These are phyloP conservation scores for Aspergillus homomorphus DNA, from an alignment of 495 filamentous ascomycete genomes.

Conservation along the genomic window DNA sequence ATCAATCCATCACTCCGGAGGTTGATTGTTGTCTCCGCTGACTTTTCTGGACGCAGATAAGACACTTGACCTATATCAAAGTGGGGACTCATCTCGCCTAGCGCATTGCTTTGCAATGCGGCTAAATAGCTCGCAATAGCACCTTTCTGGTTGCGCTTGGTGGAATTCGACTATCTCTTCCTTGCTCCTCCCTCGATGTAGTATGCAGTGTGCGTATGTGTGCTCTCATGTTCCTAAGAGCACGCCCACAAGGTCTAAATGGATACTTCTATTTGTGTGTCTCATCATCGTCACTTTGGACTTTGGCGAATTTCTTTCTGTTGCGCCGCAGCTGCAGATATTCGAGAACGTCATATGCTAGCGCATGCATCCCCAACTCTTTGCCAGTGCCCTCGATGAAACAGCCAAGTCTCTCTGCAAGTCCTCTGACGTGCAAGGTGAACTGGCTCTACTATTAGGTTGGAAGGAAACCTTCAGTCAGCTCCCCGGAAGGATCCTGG, in stretches of 20 bases:
- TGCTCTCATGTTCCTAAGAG: neutral
- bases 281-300: slow-evolving; percentile 9
- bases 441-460: slow-evolving; percentile 6
- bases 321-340: slow-evolving; percentile 11
- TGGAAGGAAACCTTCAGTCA: slow-evolving; percentile 6
- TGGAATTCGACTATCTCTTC: neutral
- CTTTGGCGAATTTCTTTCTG: slow-evolving; percentile 9
- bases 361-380: slow-evolving; percentile 6
- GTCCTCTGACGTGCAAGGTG: slow-evolving; percentile 2
- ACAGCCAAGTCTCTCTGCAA: neutral
- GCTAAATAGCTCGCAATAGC: neutral
- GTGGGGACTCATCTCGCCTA: neutral
- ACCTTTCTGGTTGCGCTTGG: neutral
- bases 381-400: neutral
- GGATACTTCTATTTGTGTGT: slow-evolving; percentile 4
- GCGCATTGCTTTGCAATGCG: neutral
- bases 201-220: neutral
- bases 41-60: neutral
- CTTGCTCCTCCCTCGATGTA: neutral
- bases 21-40: neutral
- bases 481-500: slow-evolving; percentile 8
- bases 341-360: slow-evolving; percentile 14
- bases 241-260: neutral
- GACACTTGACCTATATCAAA: neutral
- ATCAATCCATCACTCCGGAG: neutral